phyloP scores from a whole-genome alignment of 768 basidiomycete species.

The Boletus eberwhitei region DNA sequence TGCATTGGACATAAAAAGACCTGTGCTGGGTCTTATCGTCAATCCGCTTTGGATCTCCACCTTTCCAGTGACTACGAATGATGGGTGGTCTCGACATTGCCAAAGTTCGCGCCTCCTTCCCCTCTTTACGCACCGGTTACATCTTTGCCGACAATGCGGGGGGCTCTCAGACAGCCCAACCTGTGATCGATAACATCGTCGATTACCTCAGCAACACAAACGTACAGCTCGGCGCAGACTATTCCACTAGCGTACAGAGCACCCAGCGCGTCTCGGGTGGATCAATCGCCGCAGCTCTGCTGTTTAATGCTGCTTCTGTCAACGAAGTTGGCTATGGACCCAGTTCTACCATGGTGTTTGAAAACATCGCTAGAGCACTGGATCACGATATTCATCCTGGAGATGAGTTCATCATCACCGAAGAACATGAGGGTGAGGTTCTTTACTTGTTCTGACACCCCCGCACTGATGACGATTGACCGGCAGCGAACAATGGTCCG shows the following conservation, averaged over 20 bases:
- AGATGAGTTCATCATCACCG: constrained; percentile 77
- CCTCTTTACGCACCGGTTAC: constrained; percentile 54
- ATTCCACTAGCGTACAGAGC: constrained; percentile 52
- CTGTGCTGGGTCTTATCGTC: background rate
- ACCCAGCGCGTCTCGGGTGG: constrained; percentile 52
- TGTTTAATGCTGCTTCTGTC: constrained; percentile 62
- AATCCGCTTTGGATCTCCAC: background rate
- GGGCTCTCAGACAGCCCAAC: constrained; percentile 59
- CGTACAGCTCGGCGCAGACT: constrained; percentile 70
- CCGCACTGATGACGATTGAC: background rate
- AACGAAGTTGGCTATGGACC: constrained; percentile 66
- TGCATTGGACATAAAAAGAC: background rate
- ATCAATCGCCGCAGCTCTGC: constrained; percentile 46
- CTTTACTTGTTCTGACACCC: background rate
- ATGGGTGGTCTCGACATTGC: constrained; percentile 42
- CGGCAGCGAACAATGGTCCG: constrained; percentile 64
- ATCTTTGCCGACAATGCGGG: constrained; percentile 78
- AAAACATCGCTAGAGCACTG: constrained; percentile 64
- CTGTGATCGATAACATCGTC: constrained; percentile 54
- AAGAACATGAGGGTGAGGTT: constrained; percentile 70
- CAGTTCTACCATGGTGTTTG: constrained; percentile 65
- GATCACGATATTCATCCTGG: constrained; percentile 51
- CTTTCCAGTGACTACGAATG: background rate
- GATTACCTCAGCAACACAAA: constrained; percentile 74
- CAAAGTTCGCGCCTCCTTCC: constrained; percentile 58